These are phyloP conservation scores for Boeremia exigua DNA, from an alignment of 2,329 filamentous ascomycete genomes.

Conservation along the genomic window DNA sequence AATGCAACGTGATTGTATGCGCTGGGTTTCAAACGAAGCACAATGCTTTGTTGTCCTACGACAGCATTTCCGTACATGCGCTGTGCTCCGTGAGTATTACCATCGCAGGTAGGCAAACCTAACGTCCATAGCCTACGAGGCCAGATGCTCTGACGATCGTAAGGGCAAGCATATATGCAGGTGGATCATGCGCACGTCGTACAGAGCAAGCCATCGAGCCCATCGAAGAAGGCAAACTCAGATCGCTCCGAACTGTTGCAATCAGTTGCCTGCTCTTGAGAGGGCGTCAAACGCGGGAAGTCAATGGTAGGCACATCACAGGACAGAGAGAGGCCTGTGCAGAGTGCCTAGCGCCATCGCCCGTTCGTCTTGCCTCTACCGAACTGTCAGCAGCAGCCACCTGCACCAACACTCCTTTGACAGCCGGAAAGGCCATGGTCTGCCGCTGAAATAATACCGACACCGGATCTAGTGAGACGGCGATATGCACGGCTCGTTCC, in stretches of 20 bases:
- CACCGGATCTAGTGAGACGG: slow-evolving; percentile 9
- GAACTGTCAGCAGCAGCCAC: slow-evolving; percentile 6
- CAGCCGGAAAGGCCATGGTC: slow-evolving; percentile 2
- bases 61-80: not conserved
- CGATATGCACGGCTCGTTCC: slow-evolving; percentile 9
- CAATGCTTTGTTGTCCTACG: not conserved
- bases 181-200: slow-evolving; percentile 5
- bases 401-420: slow-evolving; percentile 3
- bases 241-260: not conserved
- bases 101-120: not conserved
- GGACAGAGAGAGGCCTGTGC: slow-evolving; percentile 1
- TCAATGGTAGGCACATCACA: not conserved
- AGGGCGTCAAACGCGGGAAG: slow-evolving; percentile 9
- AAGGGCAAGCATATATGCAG: not conserved
- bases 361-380: slow-evolving; percentile 1
- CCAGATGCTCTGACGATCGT: slow-evolving; percentile 3
- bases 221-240: slow-evolving; percentile 4
- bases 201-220: not conserved
- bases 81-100: slow-evolving; percentile 4
- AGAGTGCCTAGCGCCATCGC: not conserved
- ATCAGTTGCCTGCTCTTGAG: slow-evolving; percentile 19
- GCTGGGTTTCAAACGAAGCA: not conserved
- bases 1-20: not conserved
- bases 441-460: not conserved
- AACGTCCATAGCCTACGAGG: not conserved